A percentile compares a stretch with the other conserved stretches of the same genome.
Evolutionary conservation across 2,329 filamentous ascomycete species (phyloP).

Genomic region (Aspergillus amoenus): DNA sequence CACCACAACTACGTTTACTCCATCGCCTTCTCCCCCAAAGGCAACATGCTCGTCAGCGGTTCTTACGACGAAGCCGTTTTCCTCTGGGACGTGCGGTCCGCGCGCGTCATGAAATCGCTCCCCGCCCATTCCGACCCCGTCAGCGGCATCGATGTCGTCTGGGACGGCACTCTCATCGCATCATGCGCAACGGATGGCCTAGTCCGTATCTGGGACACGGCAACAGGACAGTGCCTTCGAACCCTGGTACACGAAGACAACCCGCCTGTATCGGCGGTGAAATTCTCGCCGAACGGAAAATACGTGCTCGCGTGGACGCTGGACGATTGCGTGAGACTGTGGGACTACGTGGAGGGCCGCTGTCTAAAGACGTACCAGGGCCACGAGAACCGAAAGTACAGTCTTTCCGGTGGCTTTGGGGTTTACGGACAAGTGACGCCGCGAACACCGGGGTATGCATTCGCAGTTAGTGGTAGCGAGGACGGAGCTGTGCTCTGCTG

Average conservation of each 20-base stretch:
- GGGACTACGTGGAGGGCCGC: slow-evolving; percentile 89
- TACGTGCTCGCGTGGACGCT: slow-evolving; percentile 90
- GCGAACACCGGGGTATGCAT: slow-evolving; percentile 48
- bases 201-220: slow-evolving; percentile 93
- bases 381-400: slow-evolving; percentile 79
- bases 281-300: slow-evolving; percentile 91
- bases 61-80: slow-evolving; percentile 98
- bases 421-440: slow-evolving; percentile 49
- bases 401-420: slow-evolving; percentile 81
- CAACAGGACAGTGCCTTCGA: slow-evolving; percentile 89
- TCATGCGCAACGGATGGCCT: slow-evolving; percentile 90
- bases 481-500: slow-evolving; percentile 83
- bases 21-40: slow-evolving; percentile 93
- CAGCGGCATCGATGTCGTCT: slow-evolving; percentile 86
- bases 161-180: slow-evolving; percentile 87
- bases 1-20: slow-evolving; percentile 97
- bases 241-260: slow-evolving; percentile 97
- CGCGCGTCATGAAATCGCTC: slow-evolving; percentile 81
- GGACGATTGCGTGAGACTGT: slow-evolving; percentile 84
- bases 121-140: slow-evolving; percentile 96
- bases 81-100: slow-evolving; percentile 90
- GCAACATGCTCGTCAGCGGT: slow-evolving; percentile 92
- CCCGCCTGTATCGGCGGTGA: slow-evolving; percentile 81
- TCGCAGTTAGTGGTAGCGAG: slow-evolving; percentile 82
- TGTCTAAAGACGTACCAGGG: slow-evolving; percentile 98